These are phyloP conservation scores for Phtheirospermum japonicum DNA, from an alignment of 257 asterid species.

Conservation along the genomic window DNA sequence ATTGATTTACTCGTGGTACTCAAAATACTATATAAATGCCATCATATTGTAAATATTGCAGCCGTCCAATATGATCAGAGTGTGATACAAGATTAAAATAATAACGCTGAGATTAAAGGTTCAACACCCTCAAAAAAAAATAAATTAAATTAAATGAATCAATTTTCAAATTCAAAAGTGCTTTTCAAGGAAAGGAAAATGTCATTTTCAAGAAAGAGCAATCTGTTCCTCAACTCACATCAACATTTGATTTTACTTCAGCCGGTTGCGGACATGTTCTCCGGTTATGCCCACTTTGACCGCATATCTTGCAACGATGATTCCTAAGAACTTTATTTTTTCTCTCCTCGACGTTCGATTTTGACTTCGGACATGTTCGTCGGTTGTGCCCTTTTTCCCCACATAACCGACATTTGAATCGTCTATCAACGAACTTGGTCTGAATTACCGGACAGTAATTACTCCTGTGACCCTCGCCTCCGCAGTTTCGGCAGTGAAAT, in stretches of 20 bases:
- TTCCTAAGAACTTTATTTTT: conserved; percentile 30
- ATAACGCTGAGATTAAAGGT: too few relatives aligned
- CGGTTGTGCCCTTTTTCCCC: conserved; percentile 88
- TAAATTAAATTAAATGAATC: too few relatives aligned
- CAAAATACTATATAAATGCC: too few relatives aligned
- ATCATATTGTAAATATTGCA: too few relatives aligned
- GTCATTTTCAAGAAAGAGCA: too few relatives aligned
- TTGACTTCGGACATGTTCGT: conserved; percentile 68
- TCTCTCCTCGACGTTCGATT: conserved; percentile 28
- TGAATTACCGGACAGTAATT: conserved; percentile 69
- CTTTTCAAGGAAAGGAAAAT: too few relatives aligned
- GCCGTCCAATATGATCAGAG: too few relatives aligned
- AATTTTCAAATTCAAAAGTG: too few relatives aligned
- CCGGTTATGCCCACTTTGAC: conserved; percentile 63
- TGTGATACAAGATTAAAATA: too few relatives aligned
- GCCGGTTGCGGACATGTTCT: conserved; percentile 61
- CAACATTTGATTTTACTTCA: conserved; percentile 27
- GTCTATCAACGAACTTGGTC: conserved; percentile 35
- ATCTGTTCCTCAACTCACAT: conserved; percentile 22
- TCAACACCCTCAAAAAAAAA: too few relatives aligned
- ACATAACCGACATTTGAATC: conserved; percentile 66
- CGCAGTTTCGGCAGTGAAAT: conserved; percentile 72
- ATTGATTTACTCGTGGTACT: too few relatives aligned
- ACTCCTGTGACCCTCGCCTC: conserved; percentile 82
- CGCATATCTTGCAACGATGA: conserved; percentile 65